These are phyloP conservation scores for Yamadazyma conglobata DNA, from an alignment of 1,139 yeast genomes.

Conservation along the genomic window DNA sequence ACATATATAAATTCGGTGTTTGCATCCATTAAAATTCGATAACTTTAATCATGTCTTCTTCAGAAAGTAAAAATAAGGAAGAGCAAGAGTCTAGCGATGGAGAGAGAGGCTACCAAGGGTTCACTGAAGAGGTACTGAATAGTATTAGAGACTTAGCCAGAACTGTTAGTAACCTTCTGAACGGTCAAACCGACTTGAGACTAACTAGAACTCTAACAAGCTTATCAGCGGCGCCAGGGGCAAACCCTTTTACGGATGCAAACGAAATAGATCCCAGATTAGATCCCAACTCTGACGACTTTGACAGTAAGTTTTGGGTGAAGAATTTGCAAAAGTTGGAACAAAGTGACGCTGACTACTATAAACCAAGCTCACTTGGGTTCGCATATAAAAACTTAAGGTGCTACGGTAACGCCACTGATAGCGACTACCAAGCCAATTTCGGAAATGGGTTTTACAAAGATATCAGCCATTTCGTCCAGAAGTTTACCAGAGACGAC, in stretches of 20 bases:
- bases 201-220: conserved; percentile 30
- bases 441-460: conserved; percentile 48
- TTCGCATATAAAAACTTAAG: conserved; percentile 64
- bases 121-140: conserved; percentile 5
- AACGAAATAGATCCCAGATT: conserved; percentile 13
- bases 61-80: not conserved
- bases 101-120: conserved; percentile 9
- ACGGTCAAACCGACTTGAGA: conserved; percentile 23
- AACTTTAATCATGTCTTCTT: not conserved
- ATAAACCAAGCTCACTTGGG: conserved; percentile 64
- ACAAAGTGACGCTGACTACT: conserved; percentile 57
- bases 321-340: conserved; percentile 56
- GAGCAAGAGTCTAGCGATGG: conserved; percentile 1
- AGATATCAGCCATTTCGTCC: conserved; percentile 15
- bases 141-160: conserved; percentile 14
- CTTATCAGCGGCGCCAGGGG: conserved; percentile 51
- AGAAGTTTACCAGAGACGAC: conserved; percentile 33
- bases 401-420: conserved; percentile 74
- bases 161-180: conserved; percentile 5
- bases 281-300: conserved; percentile 46
- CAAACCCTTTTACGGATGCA: conserved; percentile 26
- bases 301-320: conserved; percentile 68
- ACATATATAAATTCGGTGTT: too few species aligned
- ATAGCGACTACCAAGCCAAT: conserved; percentile 76
- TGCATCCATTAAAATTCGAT: too few species aligned